Evolutionary conservation across 73 alveolate species (phyloP).

Genomic region (Paramecium biaurelia): DNA sequence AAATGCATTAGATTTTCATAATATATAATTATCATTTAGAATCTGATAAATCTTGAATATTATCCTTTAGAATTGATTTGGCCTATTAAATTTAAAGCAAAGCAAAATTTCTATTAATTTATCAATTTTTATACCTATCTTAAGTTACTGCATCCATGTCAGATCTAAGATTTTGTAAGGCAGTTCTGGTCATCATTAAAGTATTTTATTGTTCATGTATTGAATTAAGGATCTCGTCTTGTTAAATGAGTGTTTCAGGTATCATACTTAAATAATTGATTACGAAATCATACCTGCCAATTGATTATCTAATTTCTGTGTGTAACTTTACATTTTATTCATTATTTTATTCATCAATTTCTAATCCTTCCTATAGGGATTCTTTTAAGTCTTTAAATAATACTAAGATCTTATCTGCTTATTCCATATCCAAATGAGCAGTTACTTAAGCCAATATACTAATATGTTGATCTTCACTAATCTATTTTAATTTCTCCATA

Average conservation of each 20-base stretch:
- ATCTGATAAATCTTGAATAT: background rate
- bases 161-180: background rate
- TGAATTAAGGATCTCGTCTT: background rate
- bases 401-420: background rate
- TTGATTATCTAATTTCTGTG: background rate
- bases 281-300: background rate
- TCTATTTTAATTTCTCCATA: background rate
- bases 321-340: background rate
- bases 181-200: background rate
- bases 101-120: background rate
- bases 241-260: background rate
- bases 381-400: background rate
- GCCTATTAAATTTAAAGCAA: background rate
- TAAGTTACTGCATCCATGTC: background rate
- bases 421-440: background rate
- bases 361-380: background rate
- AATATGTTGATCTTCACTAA: background rate
- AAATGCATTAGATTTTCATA: background rate
- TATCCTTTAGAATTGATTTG: background rate
- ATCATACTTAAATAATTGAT: background rate
- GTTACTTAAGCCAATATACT: background rate
- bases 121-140: background rate
- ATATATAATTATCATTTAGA: background rate
- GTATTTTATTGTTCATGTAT: background rate
- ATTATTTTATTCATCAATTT: background rate